Evolutionary conservation across 2,329 filamentous ascomycete genomes (phyloP).

Genomic region (Talaromyces sp.): DNA sequence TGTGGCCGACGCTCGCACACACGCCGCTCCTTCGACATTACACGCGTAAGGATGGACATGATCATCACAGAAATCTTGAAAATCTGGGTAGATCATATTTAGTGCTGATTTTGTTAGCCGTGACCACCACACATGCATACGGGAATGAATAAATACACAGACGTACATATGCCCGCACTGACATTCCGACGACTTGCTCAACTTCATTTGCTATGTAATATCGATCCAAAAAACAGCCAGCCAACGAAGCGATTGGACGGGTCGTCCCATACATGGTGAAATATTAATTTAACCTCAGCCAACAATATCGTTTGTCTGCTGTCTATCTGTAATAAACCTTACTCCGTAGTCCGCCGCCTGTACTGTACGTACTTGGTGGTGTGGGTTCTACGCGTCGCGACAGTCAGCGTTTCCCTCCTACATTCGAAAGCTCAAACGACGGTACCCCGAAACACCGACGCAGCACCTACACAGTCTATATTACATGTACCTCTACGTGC

Average conservation of each 20-base stretch:
- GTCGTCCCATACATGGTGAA: not conserved
- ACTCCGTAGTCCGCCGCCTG: not conserved
- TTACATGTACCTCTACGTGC: not conserved
- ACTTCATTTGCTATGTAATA: not conserved
- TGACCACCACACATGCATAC: not conserved
- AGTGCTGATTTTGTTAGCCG: not conserved
- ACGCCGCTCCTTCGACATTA: not conserved
- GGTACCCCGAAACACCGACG: not conserved
- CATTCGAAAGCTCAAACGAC: not conserved
- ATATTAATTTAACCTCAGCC: not conserved
- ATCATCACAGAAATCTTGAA: not conserved
- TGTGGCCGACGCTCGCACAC: not conserved
- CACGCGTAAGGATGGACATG: not conserved
- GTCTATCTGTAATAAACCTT: not conserved
- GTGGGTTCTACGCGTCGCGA: constrained; percentile 4
- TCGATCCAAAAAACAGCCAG: not conserved
- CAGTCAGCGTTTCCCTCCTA: not conserved
- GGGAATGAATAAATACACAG: not conserved
- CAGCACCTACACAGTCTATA: not conserved
- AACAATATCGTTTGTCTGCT: not conserved
- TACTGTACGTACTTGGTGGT: not conserved
- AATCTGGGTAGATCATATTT: not conserved
- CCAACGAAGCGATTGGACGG: not conserved
- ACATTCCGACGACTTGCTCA: not conserved
- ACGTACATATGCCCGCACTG: constrained; percentile 2